phyloP scores from a whole-genome alignment of 2,329 filamentous ascomycete species.

The Aspergillus unguis region DNA sequence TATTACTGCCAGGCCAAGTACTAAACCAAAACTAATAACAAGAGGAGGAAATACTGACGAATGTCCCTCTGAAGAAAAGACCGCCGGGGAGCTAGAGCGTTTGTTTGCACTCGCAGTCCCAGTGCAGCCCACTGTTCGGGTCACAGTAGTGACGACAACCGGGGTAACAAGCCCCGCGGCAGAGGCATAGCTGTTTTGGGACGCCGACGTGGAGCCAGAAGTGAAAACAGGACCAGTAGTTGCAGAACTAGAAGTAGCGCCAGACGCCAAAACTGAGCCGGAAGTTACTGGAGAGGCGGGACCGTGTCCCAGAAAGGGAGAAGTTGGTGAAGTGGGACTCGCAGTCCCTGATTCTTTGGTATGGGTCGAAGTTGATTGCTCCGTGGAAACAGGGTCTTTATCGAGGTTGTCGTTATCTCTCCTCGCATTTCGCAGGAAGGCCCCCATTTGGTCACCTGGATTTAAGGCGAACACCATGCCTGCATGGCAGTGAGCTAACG shows the following conservation, averaged over 20 bases:
- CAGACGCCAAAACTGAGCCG: not conserved
- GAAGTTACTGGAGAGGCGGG: not conserved
- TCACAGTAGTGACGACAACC: not conserved
- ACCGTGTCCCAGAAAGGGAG: not conserved
- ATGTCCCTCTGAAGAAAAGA: not conserved
- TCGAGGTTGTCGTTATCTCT: not conserved
- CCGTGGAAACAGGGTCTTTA: not conserved
- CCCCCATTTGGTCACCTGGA: constrained; percentile 18
- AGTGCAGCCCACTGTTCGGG: not conserved
- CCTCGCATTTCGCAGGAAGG: constrained; percentile 16
- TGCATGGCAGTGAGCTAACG: constrained; percentile 20
- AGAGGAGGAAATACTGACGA: not conserved
- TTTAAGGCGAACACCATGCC: constrained; percentile 30
- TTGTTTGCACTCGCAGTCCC: not conserved
- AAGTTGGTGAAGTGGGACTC: not conserved
- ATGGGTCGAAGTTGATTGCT: not conserved
- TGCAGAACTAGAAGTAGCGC: not conserved
- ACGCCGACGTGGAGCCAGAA: not conserved
- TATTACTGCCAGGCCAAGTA: not conserved
- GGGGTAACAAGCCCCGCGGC: not conserved
- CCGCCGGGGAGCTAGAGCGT: not conserved
- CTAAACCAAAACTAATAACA: not conserved
- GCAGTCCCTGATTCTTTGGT: not conserved
- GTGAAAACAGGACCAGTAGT: not conserved
- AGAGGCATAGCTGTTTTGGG: not conserved